Evolutionary conservation across 495 filamentous ascomycete species (phyloP).

Genomic region (Chaetomidium leptoderma): DNA sequence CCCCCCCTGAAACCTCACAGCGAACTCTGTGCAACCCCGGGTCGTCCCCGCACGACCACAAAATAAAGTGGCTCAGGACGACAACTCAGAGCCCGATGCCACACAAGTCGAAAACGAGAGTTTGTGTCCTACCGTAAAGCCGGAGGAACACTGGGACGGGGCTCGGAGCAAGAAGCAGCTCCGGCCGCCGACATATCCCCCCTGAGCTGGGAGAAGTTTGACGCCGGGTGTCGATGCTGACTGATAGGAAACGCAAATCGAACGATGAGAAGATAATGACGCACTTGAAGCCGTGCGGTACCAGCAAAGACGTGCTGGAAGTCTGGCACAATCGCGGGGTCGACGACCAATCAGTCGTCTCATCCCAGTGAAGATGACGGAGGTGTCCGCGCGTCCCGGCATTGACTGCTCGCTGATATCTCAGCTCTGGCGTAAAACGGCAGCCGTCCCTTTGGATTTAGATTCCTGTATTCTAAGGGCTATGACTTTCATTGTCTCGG

Average conservation of each 20-base stretch:
- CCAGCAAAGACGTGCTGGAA: background rate
- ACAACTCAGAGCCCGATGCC: no score
- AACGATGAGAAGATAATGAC: constrained; percentile 1
- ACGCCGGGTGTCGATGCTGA: background rate
- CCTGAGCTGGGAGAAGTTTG: no score
- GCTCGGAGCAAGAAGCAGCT: no score
- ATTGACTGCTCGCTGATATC: background rate
- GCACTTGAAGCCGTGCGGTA: background rate
- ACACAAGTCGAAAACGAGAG: no score
- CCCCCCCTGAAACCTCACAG: background rate
- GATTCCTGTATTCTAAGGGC: background rate
- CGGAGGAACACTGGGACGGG: no score
- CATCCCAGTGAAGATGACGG: background rate
- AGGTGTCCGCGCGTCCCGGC: constrained; percentile 1
- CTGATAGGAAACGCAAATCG: background rate
- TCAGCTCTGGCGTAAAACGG: background rate
- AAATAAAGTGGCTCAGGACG: no score
- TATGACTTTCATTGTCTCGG: background rate
- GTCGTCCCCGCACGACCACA: no score
- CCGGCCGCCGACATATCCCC: background rate
- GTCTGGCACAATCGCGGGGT: constrained; percentile 4
- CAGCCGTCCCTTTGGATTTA: background rate
- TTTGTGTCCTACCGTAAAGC: no score
- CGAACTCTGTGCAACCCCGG: background rate
- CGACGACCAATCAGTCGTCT: constrained; percentile 3